Evolutionary conservation across 345 rosid species (phyloP), one percentile per base, ranked within the genome.

Genomic region (Viola odorata): DNA sequence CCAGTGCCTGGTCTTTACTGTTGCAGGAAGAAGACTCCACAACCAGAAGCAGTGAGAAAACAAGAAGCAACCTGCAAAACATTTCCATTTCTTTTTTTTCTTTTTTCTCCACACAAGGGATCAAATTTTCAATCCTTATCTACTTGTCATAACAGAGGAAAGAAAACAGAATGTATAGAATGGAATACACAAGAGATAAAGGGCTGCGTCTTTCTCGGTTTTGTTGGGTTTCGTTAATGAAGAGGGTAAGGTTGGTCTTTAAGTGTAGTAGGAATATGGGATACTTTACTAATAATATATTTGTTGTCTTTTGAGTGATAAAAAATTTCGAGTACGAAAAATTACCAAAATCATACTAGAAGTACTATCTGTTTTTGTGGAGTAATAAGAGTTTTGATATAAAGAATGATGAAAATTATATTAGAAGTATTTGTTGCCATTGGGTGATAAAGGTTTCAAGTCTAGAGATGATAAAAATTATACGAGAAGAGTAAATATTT

Each of bases 21-120:
- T 69, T 59, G 60, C 82, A 77, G 37, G 77, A 55, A 61, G 98
- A 80, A 61, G 98, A 80, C 45, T 81, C 78, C 4, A 50, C 77
- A 17, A 80, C 50, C 44, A 73, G 73, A 74, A 84, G 41, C 53
- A 83, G 54, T 9, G 79, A 63, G 37, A 80, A 63, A 58, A 85
- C 12, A 45, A 82, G 72, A 45, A 75, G 15, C 44, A 78, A 54
- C 50, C 69, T 74, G 36, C 17, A 69, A 14, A 73, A 57, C 56
- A 66, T 62, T 3, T 70, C 63, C 80, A 69, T 66, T 41, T 71
- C 32, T 59, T 49, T 71, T 32, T 62, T 45, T 15, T 14, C 51
- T 66, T 57, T 37, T 14, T 17, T 15, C n/a, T 42, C 64, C 58
- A 52, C 7, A 57, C 4, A 15, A 7, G 55, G 60, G 37, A 58